Evolutionary conservation across 2,329 filamentous ascomycete species (phyloP), one percentile per base, ranked within the genome.

Genomic region (Mariannaea sp.): DNA sequence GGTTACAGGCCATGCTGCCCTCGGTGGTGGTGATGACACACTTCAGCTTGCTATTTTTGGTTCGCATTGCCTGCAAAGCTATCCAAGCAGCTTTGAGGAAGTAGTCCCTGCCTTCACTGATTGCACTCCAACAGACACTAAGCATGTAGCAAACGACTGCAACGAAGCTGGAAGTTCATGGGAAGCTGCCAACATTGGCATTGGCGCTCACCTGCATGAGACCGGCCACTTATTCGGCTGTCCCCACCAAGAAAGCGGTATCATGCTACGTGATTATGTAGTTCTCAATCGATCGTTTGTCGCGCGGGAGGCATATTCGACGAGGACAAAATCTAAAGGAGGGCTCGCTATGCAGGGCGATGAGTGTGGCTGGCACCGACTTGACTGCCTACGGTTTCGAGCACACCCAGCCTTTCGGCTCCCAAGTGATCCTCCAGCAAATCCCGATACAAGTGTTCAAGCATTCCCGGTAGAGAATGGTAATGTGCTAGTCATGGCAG

Each of bases 121-220:
- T 71, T 96, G 92, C 71, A 96, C 92, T 3, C 85, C 87, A 26
- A 97, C 92, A 0, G 90, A 97, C 68, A 89, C 86, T 8, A 82
- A 84, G 32, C 82, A 83, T 63, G 85, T 96, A 30, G 88, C 89
- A 13, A 96, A 97, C 65, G 90, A 96, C 69, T 90, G 86, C 70
- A 88, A 89, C 62, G 90, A 96, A 61, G 87, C 87, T 6, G 92
- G 92, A 19, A 96, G 90, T 68, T 94, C 86, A 40, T 97, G 93
- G 93, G 93, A 97, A 70, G 86, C 92, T n/a, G 92, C 90, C 20
- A 96, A 93, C 64, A 88, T 96, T 56, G 92, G 92, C 24, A 95
- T 97, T 59, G 93, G 93, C 7, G 92, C 91, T 8, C 93, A 97
- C 71, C 73, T 97, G 41, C 93, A 96, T 71, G 92, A 97, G 72